These are phyloP conservation scores for Phytomonas francai DNA, from an alignment of 208 protist species.

Conservation along the genomic window DNA sequence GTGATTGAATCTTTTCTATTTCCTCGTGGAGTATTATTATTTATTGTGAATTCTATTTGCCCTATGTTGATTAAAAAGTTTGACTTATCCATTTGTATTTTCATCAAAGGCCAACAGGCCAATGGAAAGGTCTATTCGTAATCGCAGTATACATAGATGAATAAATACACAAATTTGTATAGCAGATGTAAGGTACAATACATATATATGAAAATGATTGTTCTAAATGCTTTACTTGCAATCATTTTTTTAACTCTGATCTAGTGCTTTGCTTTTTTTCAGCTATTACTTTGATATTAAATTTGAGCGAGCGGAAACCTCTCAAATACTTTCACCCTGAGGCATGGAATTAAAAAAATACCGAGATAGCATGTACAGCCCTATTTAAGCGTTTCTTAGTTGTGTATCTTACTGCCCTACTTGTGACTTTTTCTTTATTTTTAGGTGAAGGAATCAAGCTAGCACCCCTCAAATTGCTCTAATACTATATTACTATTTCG, in stretches of 20 bases:
- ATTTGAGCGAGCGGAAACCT: neutral
- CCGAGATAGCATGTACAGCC: neutral
- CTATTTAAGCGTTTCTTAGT: neutral
- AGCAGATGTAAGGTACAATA: neutral
- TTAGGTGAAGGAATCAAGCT: neutral
- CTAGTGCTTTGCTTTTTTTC: conserved; percentile 3
- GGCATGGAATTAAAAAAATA: conserved; percentile 7
- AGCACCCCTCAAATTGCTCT: conserved; percentile 6
- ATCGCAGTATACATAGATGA: neutral
- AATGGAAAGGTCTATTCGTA: neutral
- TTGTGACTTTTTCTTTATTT: neutral
- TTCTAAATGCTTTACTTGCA: conserved; percentile 4
- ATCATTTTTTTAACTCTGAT: neutral
- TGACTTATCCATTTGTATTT: neutral
- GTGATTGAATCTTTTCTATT: neutral
- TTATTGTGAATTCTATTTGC: neutral
- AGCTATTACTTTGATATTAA: neutral
- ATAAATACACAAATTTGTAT: neutral
- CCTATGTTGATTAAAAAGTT: neutral
- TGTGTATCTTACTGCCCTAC: neutral
- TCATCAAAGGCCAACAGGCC: neutral
- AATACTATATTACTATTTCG: conserved; percentile 4
- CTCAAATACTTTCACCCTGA: neutral
- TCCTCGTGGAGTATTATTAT: neutral
- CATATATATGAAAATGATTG: conserved; percentile 7